phyloP scores from a whole-genome alignment of 2,329 filamentous ascomycete species.

The Aspergillus sp. region DNA sequence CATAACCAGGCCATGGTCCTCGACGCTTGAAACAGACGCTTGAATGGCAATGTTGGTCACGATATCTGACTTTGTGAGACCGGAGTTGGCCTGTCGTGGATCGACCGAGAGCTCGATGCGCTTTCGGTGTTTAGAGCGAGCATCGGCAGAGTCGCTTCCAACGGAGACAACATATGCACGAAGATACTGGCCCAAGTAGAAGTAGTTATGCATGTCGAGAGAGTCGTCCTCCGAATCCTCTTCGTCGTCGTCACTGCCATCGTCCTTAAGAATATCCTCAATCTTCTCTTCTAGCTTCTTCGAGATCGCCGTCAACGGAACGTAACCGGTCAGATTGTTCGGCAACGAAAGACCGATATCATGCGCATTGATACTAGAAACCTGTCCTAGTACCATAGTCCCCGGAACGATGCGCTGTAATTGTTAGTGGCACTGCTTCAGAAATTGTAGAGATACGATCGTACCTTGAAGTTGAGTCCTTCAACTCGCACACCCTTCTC shows the following conservation, averaged over 20 bases:
- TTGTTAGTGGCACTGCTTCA: constrained; percentile 30
- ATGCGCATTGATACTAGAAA: constrained; percentile 75
- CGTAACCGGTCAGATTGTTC: constrained; percentile 88
- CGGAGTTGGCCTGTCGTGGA: constrained; percentile 74
- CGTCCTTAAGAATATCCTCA: constrained; percentile 63
- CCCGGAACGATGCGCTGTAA: constrained; percentile 76
- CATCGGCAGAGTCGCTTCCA: constrained; percentile 51
- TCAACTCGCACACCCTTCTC: constrained; percentile 70
- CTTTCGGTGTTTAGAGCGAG: constrained; percentile 67
- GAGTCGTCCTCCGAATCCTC: constrained; percentile 54
- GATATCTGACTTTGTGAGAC: constrained; percentile 70
- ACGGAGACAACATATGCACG: constrained; percentile 81
- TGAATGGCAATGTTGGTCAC: constrained; percentile 77
- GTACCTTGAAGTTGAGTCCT: constrained; percentile 83
- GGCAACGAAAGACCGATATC: constrained; percentile 81
- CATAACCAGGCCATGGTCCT: constrained; percentile 95
- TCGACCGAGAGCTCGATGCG: constrained; percentile 85
- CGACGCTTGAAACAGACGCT: constrained; percentile 84
- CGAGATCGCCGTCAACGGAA: constrained; percentile 90
- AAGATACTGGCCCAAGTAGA: constrained; percentile 82
- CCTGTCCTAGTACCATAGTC: constrained; percentile 81
- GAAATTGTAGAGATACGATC: neutral
- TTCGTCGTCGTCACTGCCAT: constrained; percentile 56
- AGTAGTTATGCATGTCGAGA: constrained; percentile 72
- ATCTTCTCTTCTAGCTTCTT: constrained; percentile 73